These are phyloP conservation scores for Citropsis articulata DNA, from an alignment of 345 rosid species.

Conservation along the genomic window DNA sequence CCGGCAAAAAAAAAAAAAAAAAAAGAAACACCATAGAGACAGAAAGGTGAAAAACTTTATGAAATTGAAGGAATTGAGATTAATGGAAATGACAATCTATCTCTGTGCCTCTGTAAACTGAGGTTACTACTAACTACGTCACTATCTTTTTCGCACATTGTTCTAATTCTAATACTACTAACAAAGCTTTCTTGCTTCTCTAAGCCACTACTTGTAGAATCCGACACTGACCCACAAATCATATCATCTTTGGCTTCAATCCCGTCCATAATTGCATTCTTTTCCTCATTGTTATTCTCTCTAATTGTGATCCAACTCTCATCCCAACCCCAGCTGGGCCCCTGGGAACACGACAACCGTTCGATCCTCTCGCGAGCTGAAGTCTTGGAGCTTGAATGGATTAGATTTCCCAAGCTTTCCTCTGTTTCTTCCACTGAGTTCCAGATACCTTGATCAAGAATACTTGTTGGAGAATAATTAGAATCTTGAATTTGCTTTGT, in stretches of 20 bases:
- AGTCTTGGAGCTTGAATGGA: conserved; percentile 8
- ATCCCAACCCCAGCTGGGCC: conserved; percentile 43
- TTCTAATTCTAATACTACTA: not conserved
- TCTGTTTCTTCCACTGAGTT: conserved; percentile 42
- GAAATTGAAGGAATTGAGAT: conserved; percentile 3
- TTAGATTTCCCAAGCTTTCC: conserved; percentile 24
- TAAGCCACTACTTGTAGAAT: not conserved
- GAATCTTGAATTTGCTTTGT: conserved; percentile 28
- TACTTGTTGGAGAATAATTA: conserved; percentile 67
- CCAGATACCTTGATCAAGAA: conserved; percentile 70
- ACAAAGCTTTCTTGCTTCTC: conserved; percentile 11
- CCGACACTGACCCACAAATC: conserved; percentile 17
- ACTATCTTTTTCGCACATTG: not conserved
- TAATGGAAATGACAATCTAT: conserved; percentile 1
- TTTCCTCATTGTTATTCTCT: conserved; percentile 4
- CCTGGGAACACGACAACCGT: conserved; percentile 31
- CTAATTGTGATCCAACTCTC: conserved; percentile 61
- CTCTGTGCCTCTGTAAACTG: conserved; percentile 3
- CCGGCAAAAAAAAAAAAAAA: no score
- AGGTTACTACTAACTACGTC: conserved; percentile 2
- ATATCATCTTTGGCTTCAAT: conserved; percentile 14
- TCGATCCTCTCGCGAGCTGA: conserved; percentile 47
- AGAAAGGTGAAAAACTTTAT: not conserved
- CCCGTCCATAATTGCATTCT: conserved; percentile 23
- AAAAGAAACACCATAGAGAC: not conserved